phyloP scores from a whole-genome alignment of 495 filamentous ascomycete species.

The Astrocystis sublimbata region DNA sequence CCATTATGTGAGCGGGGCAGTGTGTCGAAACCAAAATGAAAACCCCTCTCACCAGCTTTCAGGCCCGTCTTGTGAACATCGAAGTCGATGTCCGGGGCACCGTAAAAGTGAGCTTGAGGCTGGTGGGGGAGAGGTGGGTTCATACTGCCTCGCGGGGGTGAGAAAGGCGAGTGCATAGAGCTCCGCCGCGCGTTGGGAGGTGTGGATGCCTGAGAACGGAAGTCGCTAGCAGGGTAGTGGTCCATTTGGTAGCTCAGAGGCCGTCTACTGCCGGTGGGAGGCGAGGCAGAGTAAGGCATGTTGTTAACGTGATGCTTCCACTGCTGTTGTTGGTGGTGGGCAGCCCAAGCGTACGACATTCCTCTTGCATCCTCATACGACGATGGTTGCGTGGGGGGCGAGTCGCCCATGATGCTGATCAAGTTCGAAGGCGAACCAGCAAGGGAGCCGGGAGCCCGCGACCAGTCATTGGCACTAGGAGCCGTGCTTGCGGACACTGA shows the following conservation, averaged over 20 bases:
- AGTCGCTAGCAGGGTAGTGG: slow-evolving; percentile 45
- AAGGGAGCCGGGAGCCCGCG: slow-evolving; percentile 46
- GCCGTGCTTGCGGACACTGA: slow-evolving; percentile 50
- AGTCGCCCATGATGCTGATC: slow-evolving; percentile 55
- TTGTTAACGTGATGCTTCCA: slow-evolving; percentile 39
- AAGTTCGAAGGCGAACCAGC: slow-evolving; percentile 58
- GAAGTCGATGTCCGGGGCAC: slow-evolving; percentile 68
- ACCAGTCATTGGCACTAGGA: slow-evolving; percentile 55
- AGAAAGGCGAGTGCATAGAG: slow-evolving; percentile 61
- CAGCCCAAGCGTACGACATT: slow-evolving; percentile 44
- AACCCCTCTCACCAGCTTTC: slow-evolving; percentile 63
- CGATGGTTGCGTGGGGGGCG: slow-evolving; percentile 53
- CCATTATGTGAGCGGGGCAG: slow-evolving; percentile 54
- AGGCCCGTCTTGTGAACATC: slow-evolving; percentile 54
- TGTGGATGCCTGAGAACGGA: slow-evolving; percentile 46
- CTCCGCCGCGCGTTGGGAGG: slow-evolving; percentile 50
- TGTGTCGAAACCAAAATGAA: slow-evolving; percentile 78
- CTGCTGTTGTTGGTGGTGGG: slow-evolving; percentile 20
- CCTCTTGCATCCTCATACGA: slow-evolving; percentile 54
- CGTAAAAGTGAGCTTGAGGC: slow-evolving; percentile 71
- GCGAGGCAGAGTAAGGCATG: slow-evolving; percentile 50
- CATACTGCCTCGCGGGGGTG: slow-evolving; percentile 42
- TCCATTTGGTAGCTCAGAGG: slow-evolving; percentile 57
- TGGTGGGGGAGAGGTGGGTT: slow-evolving; percentile 79
- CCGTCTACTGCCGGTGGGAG: slow-evolving; percentile 44